Conservation (phyloP, 2,329 filamentous ascomycete species). For the Nigrospora sphaerica region DNA sequence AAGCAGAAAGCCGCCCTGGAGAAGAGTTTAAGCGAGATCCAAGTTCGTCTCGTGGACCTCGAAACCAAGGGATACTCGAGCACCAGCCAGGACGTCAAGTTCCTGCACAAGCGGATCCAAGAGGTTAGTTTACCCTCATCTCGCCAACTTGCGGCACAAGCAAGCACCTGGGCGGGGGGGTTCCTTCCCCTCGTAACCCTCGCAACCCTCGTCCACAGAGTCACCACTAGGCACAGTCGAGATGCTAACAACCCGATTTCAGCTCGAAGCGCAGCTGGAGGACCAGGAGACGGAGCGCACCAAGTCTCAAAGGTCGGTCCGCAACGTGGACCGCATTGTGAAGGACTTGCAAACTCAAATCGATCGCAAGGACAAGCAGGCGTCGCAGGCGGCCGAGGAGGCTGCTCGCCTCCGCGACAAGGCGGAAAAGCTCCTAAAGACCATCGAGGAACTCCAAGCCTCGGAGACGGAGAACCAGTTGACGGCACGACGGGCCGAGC, state of each 20-base stretch:
- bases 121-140: slow-evolving; percentile 57
- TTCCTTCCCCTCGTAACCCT: slow-evolving; percentile 7
- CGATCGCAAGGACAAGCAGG: slow-evolving; percentile 86
- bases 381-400: slow-evolving; percentile 74
- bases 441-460: slow-evolving; percentile 89
- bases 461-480: slow-evolving; percentile 79
- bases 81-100: slow-evolving; percentile 89
- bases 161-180: not conserved
- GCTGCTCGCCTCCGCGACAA: slow-evolving; percentile 82
- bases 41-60: slow-evolving; percentile 82
- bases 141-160: not conserved
- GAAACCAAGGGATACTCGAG: slow-evolving; percentile 97
- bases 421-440: slow-evolving; percentile 78
- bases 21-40: slow-evolving; percentile 83
- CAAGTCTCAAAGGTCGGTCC: slow-evolving; percentile 77
- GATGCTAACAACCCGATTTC: slow-evolving; percentile 16
- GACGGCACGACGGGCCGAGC: slow-evolving; percentile 75
- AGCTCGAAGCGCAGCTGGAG: slow-evolving; percentile 87
- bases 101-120: slow-evolving; percentile 88
- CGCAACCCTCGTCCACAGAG: slow-evolving; percentile 12
- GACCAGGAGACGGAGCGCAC: slow-evolving; percentile 71
- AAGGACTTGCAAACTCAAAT: slow-evolving; percentile 90
- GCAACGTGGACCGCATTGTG: slow-evolving; percentile 88
- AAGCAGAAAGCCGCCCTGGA: slow-evolving; percentile 87
- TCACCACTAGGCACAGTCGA: slow-evolving; percentile 9